Conservation (phyloP, 164 flowering plant genomes). For the Nelumbo lutea region DNA sequence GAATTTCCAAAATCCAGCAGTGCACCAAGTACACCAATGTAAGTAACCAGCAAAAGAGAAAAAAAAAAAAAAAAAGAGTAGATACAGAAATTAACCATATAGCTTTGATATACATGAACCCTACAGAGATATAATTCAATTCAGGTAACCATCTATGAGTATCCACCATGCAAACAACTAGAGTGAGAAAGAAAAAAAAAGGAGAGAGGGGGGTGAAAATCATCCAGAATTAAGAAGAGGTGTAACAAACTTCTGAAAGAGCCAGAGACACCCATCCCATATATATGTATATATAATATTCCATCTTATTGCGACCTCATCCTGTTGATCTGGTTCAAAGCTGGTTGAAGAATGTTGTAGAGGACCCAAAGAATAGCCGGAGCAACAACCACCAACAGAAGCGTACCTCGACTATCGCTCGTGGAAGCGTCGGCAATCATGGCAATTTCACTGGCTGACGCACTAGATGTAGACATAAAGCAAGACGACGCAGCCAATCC, state of each 20-base stretch:
- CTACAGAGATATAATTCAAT: not conserved
- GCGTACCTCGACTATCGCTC: constrained; percentile 52
- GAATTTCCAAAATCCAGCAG: too few relatives aligned
- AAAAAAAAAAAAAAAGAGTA: too few relatives aligned
- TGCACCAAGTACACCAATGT: too few relatives aligned
- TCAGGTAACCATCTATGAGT: not conserved
- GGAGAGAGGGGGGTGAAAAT: too few relatives aligned
- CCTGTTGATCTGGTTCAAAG: constrained; percentile 83
- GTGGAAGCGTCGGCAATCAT: constrained; percentile 38
- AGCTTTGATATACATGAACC: not conserved
- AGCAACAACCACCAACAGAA: constrained; percentile 54
- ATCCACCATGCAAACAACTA: not conserved
- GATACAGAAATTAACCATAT: not conserved
- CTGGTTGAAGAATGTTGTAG: constrained; percentile 72
- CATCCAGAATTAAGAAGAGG: not conserved
- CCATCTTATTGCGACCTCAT: constrained; percentile 55
- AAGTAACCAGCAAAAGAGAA: too few relatives aligned
- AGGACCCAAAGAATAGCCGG: constrained; percentile 80
- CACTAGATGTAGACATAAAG: constrained; percentile 34
- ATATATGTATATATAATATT: constrained; percentile 1
- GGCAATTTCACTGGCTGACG: constrained; percentile 52
- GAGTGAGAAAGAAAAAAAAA: not conserved
- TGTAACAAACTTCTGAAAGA: not conserved
- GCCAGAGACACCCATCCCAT: not conserved
- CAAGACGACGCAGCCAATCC: constrained; percentile 47